Evolutionary conservation across 2,329 filamentous ascomycete species (phyloP).

Genomic region (Capronia americana): DNA sequence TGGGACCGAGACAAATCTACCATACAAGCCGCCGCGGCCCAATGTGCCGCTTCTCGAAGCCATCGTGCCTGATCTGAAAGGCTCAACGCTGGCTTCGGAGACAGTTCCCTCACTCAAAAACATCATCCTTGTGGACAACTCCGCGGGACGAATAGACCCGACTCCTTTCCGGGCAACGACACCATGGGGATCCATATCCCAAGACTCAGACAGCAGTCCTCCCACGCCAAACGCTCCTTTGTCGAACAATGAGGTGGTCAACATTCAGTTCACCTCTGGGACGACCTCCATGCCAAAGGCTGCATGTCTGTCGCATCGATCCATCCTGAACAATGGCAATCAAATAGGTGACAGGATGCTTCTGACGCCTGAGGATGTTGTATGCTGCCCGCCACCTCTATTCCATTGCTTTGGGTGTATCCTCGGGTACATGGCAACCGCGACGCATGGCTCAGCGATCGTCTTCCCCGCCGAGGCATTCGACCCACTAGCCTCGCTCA

Average conservation of each 20-base stretch:
- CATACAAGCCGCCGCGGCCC: conserved; percentile 66
- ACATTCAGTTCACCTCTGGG: conserved; percentile 97
- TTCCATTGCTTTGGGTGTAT: conserved; percentile 84
- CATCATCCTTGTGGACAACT: conserved; percentile 82
- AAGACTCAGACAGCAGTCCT: conserved; percentile 49
- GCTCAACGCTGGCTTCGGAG: conserved; percentile 57
- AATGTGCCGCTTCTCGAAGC: conserved; percentile 65
- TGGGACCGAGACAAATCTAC: conserved; percentile 83
- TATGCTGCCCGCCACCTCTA: conserved; percentile 66
- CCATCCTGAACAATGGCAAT: conserved; percentile 90
- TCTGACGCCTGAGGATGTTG: conserved; percentile 72
- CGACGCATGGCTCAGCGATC: conserved; percentile 78
- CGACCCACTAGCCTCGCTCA: conserved; percentile 74
- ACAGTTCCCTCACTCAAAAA: conserved; percentile 71
- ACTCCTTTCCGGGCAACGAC: conserved; percentile 52
- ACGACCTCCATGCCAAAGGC: conserved; percentile 92
- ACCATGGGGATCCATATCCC: conserved; percentile 55
- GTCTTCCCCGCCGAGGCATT: conserved; percentile 89
- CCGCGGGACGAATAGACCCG: conserved; percentile 60
- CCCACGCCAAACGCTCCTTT: conserved; percentile 54
- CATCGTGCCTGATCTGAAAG: conserved; percentile 57
- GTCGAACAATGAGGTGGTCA: conserved; percentile 71
- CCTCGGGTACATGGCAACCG: conserved; percentile 94
- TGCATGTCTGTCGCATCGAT: conserved; percentile 81
- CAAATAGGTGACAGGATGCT: conserved; percentile 87